Evolutionary conservation across 1,139 yeast genomes (phyloP).

Genomic region (Pichia sp.): DNA sequence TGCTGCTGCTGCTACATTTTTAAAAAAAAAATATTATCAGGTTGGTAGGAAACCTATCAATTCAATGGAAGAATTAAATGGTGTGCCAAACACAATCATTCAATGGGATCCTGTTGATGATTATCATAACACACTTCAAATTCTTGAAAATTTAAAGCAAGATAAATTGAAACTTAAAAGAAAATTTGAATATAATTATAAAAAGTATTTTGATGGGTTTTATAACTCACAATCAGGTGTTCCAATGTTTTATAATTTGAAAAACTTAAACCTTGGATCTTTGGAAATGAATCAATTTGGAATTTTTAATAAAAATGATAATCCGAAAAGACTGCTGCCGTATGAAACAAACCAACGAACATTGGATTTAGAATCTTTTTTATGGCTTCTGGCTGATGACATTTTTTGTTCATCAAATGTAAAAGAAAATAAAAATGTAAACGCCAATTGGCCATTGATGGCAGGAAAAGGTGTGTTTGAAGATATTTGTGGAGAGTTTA

Average conservation of each 20-base stretch:
- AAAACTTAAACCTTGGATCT: background rate
- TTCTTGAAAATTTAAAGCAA: background rate
- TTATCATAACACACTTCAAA: constrained; percentile 27
- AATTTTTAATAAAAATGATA: too few species aligned
- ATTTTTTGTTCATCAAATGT: too few species aligned
- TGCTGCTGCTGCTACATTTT: constrained; percentile 50
- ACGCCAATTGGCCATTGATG: too few species aligned
- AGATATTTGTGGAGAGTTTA: too few species aligned
- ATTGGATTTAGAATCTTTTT: too few species aligned
- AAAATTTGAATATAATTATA: background rate
- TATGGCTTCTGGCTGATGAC: too few species aligned
- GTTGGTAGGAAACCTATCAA: constrained; percentile 30
- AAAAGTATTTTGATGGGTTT: background rate
- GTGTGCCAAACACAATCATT: constrained; percentile 36
- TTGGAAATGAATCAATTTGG: background rate
- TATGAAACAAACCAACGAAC: too few species aligned
- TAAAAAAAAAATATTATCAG: constrained; percentile 45
- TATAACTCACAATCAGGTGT: background rate
- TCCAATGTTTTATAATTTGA: background rate
- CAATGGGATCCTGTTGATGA: constrained; percentile 48
- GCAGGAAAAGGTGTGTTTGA: too few species aligned
- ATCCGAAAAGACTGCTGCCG: too few species aligned
- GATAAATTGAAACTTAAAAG: background rate
- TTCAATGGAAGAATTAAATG: constrained; percentile 32
- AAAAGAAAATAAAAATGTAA: too few species aligned